phyloP scores from a whole-genome alignment of 345 rosid genomes.

The Lagerstroemia speciosa region DNA sequence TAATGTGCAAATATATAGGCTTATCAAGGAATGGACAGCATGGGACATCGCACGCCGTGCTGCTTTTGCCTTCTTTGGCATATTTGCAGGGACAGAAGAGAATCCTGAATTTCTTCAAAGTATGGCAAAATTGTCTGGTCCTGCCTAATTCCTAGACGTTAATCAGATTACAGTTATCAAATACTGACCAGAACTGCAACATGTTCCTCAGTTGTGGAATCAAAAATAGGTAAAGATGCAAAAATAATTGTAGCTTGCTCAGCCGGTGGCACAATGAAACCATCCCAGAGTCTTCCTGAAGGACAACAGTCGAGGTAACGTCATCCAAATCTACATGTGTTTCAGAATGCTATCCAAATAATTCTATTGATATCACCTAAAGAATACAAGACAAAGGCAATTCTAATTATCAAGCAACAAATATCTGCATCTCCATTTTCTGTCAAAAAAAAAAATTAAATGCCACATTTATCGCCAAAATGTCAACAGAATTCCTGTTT shows the following conservation, averaged over 20 bases:
- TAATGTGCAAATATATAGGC: slow-evolving; percentile 85
- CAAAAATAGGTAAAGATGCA: slow-evolving; percentile 61
- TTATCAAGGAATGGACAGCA: slow-evolving; percentile 94
- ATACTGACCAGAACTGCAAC: neutral
- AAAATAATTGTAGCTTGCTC: slow-evolving; percentile 96
- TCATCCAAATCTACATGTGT: neutral
- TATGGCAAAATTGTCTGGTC: slow-evolving; percentile 13
- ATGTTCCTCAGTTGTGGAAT: slow-evolving; percentile 55
- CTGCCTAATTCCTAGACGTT: slow-evolving; percentile 5
- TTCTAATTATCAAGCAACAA: neutral
- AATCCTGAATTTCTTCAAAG: slow-evolving; percentile 80
- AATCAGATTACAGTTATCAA: neutral
- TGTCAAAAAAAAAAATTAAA: no score
- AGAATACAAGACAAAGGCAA: neutral
- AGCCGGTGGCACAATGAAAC: slow-evolving; percentile 81
- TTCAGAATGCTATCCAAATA: neutral
- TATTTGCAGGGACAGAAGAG: slow-evolving; percentile 94
- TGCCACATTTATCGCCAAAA: neutral
- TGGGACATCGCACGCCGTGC: slow-evolving; percentile 99
- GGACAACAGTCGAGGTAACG: slow-evolving; percentile 91
- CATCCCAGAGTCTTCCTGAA: slow-evolving; percentile 82
- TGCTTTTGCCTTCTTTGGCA: slow-evolving; percentile 95
- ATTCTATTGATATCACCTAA: neutral
- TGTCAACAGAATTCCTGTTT: neutral
- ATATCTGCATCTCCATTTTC: neutral